Conservation (phyloP, 1,139 yeast genomes). For the Taphrina sp. region DNA sequence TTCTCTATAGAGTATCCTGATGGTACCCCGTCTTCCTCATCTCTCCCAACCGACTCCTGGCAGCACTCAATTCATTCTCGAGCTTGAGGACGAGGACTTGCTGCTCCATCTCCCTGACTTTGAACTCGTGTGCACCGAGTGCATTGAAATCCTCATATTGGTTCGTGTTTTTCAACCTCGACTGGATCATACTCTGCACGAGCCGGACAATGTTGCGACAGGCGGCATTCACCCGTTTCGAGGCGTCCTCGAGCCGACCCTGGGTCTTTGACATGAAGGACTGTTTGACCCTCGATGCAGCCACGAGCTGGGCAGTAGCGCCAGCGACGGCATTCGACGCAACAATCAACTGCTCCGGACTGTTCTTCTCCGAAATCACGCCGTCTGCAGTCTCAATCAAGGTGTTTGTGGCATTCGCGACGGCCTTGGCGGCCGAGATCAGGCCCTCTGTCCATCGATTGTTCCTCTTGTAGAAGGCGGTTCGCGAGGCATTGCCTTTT, state of each 20-base stretch:
- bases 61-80: slow-evolving; percentile 67
- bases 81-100: slow-evolving; percentile 84
- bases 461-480: slow-evolving; percentile 81
- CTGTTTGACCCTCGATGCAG: slow-evolving; percentile 87
- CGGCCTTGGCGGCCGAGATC: slow-evolving; percentile 85
- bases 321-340: slow-evolving; percentile 93
- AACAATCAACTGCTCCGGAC: slow-evolving; percentile 82
- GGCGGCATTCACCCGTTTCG: slow-evolving; percentile 67
- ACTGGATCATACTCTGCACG: slow-evolving; percentile 61
- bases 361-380: slow-evolving; percentile 59
- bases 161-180: slow-evolving; percentile 46
- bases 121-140: slow-evolving; percentile 75
- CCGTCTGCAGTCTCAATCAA: slow-evolving; percentile 86
- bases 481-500: slow-evolving; percentile 62
- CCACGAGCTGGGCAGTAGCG: slow-evolving; percentile 87
- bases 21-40: slow-evolving; percentile 60
- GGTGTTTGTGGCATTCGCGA: slow-evolving; percentile 77
- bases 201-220: slow-evolving; percentile 68
- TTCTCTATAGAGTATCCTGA: slow-evolving; percentile 19
- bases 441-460: slow-evolving; percentile 94
- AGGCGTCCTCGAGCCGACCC: slow-evolving; percentile 67
- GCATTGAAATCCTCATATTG: slow-evolving; percentile 59
- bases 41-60: slow-evolving; percentile 81
- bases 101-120: slow-evolving; percentile 88
- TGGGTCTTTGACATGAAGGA: slow-evolving; percentile 74